Percentiles rank a stretch among this genome's conserved stretches.
phyloP scores from a whole-genome alignment of 345 rosid species.

The Cardiospermum halicacabum region DNA sequence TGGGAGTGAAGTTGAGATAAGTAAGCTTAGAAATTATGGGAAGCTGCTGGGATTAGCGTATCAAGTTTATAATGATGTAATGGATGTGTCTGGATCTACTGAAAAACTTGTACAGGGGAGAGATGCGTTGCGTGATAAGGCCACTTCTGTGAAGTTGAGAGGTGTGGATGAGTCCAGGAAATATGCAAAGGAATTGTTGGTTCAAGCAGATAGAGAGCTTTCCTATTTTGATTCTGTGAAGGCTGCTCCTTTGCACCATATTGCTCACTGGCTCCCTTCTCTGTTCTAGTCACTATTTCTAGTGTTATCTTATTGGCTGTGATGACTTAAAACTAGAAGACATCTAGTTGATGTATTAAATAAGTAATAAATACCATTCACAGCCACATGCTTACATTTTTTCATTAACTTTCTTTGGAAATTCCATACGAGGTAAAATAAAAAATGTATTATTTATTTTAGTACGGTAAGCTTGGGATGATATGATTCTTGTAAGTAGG shows the following conservation, averaged over 20 bases:
- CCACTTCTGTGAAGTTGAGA: slow-evolving; percentile 28
- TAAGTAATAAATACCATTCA: no score
- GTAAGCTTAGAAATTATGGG: slow-evolving; percentile 28
- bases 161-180: slow-evolving; percentile 29
- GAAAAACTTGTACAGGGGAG: slow-evolving; percentile 30
- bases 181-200: slow-evolving; percentile 21
- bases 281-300: no score
- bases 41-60: slow-evolving; percentile 24
- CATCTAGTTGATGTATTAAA: no score
- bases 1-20: slow-evolving; percentile 16
- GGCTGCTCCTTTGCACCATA: slow-evolving; percentile 24
- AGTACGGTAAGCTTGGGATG: no score
- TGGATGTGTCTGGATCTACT: slow-evolving; percentile 27
- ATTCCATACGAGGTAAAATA: no score
- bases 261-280: slow-evolving; percentile 12
- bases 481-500: no score
- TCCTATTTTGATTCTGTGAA: slow-evolving; percentile 19
- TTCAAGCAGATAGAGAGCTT: slow-evolving; percentile 26
- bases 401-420: no score
- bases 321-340: no score
- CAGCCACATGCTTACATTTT: no score
- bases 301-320: no score
- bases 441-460: no score
- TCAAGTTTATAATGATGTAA: slow-evolving; percentile 32
- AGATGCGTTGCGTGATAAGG: slow-evolving; percentile 28